Evolutionary conservation across 2,329 filamentous ascomycete genomes (phyloP).

Genomic region (Alternaria arborescens): DNA sequence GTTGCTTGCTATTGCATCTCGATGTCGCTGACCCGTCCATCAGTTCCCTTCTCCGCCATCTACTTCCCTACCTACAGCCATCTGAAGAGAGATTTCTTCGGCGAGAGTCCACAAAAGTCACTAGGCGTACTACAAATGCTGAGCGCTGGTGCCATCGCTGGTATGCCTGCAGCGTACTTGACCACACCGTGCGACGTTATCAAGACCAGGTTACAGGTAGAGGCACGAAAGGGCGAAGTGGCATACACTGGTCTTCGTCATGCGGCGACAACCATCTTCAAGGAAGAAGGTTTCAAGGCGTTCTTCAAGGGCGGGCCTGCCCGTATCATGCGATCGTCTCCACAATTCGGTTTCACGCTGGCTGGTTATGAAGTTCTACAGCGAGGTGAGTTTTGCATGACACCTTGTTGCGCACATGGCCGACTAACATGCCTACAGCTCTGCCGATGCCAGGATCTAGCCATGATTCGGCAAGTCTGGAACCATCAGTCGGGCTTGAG

Average conservation of each 20-base stretch:
- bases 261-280: slow-evolving; percentile 81
- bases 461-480: slow-evolving; percentile 60
- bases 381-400: slow-evolving; percentile 51
- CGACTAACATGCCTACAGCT: slow-evolving; percentile 38
- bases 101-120: slow-evolving; percentile 86
- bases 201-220: slow-evolving; percentile 97
- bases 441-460: slow-evolving; percentile 80
- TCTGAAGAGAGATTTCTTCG: slow-evolving; percentile 91
- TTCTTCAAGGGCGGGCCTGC: slow-evolving; percentile 99
- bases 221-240: slow-evolving; percentile 93
- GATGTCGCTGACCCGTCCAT: slow-evolving; percentile 19
- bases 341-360: slow-evolving; percentile 97
- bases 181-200: slow-evolving; percentile 98
- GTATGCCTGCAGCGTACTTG: slow-evolving; percentile 73
- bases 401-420: neutral
- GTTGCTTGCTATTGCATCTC: neutral
- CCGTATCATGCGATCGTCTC: slow-evolving; percentile 91
- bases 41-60: slow-evolving; percentile 94
- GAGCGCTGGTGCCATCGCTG: slow-evolving; percentile 85
- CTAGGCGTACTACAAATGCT: slow-evolving; percentile 90
- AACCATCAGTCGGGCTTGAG: slow-evolving; percentile 69
- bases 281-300: slow-evolving; percentile 91
- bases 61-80: slow-evolving; percentile 98
- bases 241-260: slow-evolving; percentile 88
- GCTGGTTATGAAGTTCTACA: slow-evolving; percentile 95